Evolutionary conservation across 805 yeast species (phyloP).

Genomic region (Yamadazyma laniorum): DNA sequence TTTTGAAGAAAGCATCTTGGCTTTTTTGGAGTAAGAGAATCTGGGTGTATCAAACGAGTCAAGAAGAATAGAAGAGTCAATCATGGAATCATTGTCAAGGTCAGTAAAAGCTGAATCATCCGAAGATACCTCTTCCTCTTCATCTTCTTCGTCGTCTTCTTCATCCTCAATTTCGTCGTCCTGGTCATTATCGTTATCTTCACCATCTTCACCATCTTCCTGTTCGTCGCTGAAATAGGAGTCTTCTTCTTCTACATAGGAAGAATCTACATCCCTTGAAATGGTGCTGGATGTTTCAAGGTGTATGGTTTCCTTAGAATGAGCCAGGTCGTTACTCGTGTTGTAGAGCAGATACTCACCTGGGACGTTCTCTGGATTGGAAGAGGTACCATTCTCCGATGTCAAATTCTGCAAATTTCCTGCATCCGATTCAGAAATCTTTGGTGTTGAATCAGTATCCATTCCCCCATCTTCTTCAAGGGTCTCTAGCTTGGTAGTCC

Average conservation of each 20-base stretch:
- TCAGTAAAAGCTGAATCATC: slow-evolving; percentile 45
- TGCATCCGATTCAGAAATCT: neutral
- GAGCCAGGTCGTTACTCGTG: slow-evolving; percentile 1
- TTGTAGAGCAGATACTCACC: neutral
- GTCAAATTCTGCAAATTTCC: neutral
- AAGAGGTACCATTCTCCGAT: neutral
- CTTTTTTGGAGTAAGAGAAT: slow-evolving; percentile 7
- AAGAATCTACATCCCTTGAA: slow-evolving; percentile 13
- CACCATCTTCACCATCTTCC: neutral
- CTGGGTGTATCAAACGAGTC: slow-evolving; percentile 19
- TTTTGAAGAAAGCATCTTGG: slow-evolving; percentile 8
- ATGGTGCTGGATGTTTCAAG: slow-evolving; percentile 12
- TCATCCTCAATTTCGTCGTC: slow-evolving; percentile 25
- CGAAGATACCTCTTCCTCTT: slow-evolving; percentile 26
- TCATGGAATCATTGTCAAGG: slow-evolving; percentile 38
- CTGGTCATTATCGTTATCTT: slow-evolving; percentile 20
- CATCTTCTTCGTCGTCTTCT: slow-evolving; percentile 28
- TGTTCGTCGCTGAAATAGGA: slow-evolving; percentile 12
- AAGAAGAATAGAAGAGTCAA: slow-evolving; percentile 26
- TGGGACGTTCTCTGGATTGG: neutral
- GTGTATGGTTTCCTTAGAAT: slow-evolving; percentile 3
- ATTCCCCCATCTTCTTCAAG: slow-evolving; percentile 2
- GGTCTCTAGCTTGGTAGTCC: slow-evolving; percentile 11
- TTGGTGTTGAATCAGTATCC: slow-evolving; percentile 5
- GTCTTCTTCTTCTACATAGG: slow-evolving; percentile 20